phyloP scores from a whole-genome alignment of 768 basidiomycete genomes.

The Tricholoma saponaceum region DNA sequence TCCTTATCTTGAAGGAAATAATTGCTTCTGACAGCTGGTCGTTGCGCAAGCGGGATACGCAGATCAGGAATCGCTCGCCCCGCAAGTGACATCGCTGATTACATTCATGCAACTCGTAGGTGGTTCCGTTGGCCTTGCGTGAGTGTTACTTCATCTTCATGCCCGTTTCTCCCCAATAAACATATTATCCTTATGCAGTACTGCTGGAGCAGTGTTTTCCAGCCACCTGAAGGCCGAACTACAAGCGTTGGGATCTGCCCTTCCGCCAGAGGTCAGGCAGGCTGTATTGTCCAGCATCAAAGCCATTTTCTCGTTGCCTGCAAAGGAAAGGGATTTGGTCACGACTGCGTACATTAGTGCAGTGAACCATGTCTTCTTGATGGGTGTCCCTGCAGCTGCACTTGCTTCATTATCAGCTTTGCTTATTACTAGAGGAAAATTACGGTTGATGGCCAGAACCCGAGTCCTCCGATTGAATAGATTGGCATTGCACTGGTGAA shows the following conservation, averaged over 20 bases:
- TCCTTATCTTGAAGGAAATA: background rate
- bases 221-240: constrained; percentile 5
- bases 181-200: background rate
- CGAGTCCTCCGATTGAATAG: no score
- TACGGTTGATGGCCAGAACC: background rate
- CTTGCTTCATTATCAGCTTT: no score
- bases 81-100: constrained; percentile 19
- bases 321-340: background rate
- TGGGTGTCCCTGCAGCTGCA: background rate
- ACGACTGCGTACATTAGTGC: background rate
- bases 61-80: constrained; percentile 13
- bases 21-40: constrained; percentile 9
- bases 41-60: constrained; percentile 19
- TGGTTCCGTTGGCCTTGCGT: constrained; percentile 7
- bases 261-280: background rate
- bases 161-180: background rate
- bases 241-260: background rate
- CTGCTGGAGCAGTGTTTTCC: constrained; percentile 5
- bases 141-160: background rate
- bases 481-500: no score
- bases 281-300: constrained; percentile 5
- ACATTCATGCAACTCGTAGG: constrained; percentile 11
- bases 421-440: background rate
- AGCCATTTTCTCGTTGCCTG: constrained; percentile 7
- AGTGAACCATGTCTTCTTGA: constrained; percentile 2